These are phyloP conservation scores for Cordia subcordata DNA, from an alignment of 257 asterid species.

Conservation along the genomic window DNA sequence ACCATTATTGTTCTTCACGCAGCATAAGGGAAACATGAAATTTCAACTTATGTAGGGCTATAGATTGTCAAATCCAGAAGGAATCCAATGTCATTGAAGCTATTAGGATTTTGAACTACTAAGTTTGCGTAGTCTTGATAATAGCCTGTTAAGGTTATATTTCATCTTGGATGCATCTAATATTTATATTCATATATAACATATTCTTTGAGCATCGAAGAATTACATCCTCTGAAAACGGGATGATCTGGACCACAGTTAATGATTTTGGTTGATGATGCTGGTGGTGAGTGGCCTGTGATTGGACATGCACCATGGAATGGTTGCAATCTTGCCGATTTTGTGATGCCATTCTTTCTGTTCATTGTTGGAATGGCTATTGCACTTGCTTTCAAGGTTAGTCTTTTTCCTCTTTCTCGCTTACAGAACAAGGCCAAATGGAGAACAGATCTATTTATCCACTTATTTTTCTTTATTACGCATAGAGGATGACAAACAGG, in stretches of 20 bases:
- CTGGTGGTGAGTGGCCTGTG: conserved; percentile 74
- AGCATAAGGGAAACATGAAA: no score
- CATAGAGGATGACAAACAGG: conserved; percentile 47
- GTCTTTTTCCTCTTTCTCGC: background rate
- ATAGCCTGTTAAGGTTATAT: no score
- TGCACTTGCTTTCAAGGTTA: conserved; percentile 71
- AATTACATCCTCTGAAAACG: background rate
- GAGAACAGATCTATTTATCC: background rate
- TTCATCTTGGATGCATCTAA: no score
- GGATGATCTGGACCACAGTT: conserved; percentile 28
- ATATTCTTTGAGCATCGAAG: no score
- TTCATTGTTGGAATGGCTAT: conserved; percentile 80
- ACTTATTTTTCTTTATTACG: conserved; percentile 6
- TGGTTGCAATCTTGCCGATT: conserved; percentile 84
- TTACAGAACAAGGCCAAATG: background rate
- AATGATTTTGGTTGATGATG: conserved; percentile 80
- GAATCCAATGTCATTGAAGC: no score
- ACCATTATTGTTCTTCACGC: no score
- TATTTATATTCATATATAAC: no score
- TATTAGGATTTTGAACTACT: no score
- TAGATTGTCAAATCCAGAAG: no score
- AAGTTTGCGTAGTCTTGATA: no score
- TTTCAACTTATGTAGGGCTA: no score
- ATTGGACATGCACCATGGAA: conserved; percentile 83
- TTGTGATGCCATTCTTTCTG: conserved; percentile 79